phyloP scores from a whole-genome alignment of 192 early-diverging fungal species.

The Linnemannia elongata region DNA sequence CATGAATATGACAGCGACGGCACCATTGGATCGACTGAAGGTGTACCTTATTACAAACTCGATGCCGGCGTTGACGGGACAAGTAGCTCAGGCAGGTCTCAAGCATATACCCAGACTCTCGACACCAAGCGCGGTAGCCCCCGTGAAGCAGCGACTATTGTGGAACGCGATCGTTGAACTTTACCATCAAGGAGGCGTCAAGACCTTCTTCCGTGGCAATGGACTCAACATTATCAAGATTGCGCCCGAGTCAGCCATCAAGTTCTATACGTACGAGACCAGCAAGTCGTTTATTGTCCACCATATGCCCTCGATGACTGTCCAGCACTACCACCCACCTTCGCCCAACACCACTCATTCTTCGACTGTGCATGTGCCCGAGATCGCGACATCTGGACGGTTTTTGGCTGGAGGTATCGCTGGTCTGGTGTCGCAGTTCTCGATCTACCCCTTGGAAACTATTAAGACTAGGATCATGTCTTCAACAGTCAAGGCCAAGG shows the following conservation, averaged over 20 bases:
- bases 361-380: slow-evolving; percentile 24
- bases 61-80: slow-evolving; percentile 27
- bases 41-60: slow-evolving; percentile 69
- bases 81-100: slow-evolving; percentile 29
- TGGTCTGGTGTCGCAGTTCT: slow-evolving; percentile 78
- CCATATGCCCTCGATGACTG: slow-evolving; percentile 39
- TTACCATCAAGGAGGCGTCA: slow-evolving; percentile 75
- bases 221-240: slow-evolving; percentile 85
- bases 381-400: slow-evolving; percentile 66
- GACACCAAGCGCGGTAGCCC: slow-evolving; percentile 36
- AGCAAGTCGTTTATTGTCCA: slow-evolving; percentile 48
- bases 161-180: slow-evolving; percentile 66
- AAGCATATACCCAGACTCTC: slow-evolving; percentile 59
- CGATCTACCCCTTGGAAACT: slow-evolving; percentile 84
- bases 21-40: slow-evolving; percentile 82
- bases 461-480: slow-evolving; percentile 83
- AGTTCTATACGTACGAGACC: slow-evolving; percentile 82
- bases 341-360: not conserved
- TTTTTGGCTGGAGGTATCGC: slow-evolving; percentile 82
- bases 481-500: slow-evolving; percentile 57
- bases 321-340: slow-evolving; percentile 20
- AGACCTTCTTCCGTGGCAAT: slow-evolving; percentile 81
- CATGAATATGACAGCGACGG: slow-evolving; percentile 51
- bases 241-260: slow-evolving; percentile 81
- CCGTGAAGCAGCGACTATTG: slow-evolving; percentile 55